Evolutionary conservation across 73 alveolate species (phyloP).

Genomic region (Stentor coeruleus): DNA sequence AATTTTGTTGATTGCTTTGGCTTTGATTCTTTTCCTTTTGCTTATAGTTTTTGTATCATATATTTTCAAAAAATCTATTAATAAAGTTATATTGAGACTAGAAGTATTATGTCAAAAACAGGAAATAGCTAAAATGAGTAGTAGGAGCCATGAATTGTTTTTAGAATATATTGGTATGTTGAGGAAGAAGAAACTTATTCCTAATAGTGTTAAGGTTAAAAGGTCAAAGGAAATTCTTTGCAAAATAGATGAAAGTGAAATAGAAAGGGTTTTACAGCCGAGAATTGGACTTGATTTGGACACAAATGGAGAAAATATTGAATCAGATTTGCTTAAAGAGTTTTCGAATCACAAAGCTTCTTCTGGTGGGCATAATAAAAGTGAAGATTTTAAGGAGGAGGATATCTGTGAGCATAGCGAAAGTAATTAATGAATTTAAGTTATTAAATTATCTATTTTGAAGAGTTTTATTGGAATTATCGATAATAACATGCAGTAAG

Average conservation of each 20-base stretch:
- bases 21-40: background rate
- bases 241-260: background rate
- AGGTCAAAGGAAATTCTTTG: background rate
- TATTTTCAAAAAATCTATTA: background rate
- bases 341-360: background rate
- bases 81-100: background rate
- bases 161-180: background rate
- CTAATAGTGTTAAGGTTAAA: background rate
- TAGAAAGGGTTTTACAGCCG: background rate
- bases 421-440: background rate
- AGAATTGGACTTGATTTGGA: background rate
- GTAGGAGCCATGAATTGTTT: background rate
- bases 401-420: conserved; percentile 12
- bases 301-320: conserved; percentile 23
- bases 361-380: background rate
- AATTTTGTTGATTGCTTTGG: background rate
- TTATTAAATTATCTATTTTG: too few species aligned
- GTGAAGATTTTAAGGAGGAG: conserved; percentile 23
- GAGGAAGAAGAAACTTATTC: background rate
- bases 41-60: background rate
- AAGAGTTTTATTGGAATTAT: too few species aligned
- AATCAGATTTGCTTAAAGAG: background rate
- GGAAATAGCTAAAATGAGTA: conserved; percentile 12
- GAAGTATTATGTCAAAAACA: conserved; percentile 6
- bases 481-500: too few species aligned